These are phyloP conservation scores for Infundibulicybe gibba DNA, from an alignment of 768 basidiomycete species.

Conservation along the genomic window DNA sequence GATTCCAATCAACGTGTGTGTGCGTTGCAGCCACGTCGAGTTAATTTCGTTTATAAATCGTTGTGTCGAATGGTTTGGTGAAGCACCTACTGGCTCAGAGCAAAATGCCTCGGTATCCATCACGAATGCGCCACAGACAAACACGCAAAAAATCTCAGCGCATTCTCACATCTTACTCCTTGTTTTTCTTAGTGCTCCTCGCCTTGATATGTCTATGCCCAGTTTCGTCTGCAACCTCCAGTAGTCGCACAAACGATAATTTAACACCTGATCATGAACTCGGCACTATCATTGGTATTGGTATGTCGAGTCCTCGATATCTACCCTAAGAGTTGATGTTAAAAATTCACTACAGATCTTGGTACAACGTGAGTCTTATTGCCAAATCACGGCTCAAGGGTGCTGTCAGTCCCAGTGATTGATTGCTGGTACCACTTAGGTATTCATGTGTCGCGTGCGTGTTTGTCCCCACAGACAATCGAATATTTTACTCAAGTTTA, in stretches of 20 bases:
- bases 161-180: conserved; percentile 37
- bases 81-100: no score
- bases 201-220: conserved; percentile 69
- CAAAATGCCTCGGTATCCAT: no score
- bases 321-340: not conserved
- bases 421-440: conserved; percentile 34
- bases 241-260: conserved; percentile 12
- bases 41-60: no score
- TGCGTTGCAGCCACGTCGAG: no score
- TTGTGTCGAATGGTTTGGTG: no score
- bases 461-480: conserved; percentile 1
- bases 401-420: conserved; percentile 9
- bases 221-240: conserved; percentile 48
- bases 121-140: conserved; percentile 4
- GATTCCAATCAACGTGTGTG: no score
- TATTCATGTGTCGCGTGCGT: conserved; percentile 68
- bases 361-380: conserved; percentile 60
- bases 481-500: not conserved
- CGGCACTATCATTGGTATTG: conserved; percentile 83
- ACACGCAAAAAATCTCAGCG: conserved; percentile 8
- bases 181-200: conserved; percentile 47
- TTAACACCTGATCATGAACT: no score
- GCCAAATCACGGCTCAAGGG: not conserved
- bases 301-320: conserved; percentile 27
- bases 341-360: conserved; percentile 44